A percentile compares a stretch with the other conserved stretches of the same genome.
Conservation (phyloP, 163 green algal species). For the Prototheca cutis region DNA sequence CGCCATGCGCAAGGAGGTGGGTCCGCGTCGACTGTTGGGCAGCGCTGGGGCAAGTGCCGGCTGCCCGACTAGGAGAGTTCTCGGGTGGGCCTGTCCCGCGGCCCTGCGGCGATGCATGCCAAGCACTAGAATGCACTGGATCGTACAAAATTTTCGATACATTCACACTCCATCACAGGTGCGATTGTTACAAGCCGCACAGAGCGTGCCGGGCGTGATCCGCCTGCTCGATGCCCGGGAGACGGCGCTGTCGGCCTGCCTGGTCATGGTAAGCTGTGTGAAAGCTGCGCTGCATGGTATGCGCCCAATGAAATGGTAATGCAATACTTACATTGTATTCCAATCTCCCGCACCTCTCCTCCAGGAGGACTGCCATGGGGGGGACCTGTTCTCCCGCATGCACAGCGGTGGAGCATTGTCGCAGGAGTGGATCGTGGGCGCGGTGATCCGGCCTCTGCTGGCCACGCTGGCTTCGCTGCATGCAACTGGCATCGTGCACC, state of each 20-base stretch:
- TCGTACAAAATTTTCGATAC: no score
- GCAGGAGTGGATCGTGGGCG: neutral
- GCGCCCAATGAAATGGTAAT: no score
- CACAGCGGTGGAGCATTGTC: neutral
- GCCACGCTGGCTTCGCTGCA: slow-evolving; percentile 8
- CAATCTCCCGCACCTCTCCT: neutral
- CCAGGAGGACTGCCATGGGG: slow-evolving; percentile 10
- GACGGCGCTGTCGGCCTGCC: slow-evolving; percentile 19
- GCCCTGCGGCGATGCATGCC: no score
- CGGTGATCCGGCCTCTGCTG: slow-evolving; percentile 20
- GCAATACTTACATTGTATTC: neutral
- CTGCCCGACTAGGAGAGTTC: no score
- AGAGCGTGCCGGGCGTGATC: slow-evolving; percentile 12
- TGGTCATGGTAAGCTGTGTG: slow-evolving; percentile 26
- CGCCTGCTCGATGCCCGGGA: slow-evolving; percentile 16
- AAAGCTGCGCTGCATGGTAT: no score
- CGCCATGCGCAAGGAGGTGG: neutral
- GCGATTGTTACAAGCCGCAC: slow-evolving; percentile 4
- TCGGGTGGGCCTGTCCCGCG: no score
- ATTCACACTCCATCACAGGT: neutral
- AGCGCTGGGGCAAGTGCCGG: no score
- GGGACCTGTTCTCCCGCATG: slow-evolving; percentile 19
- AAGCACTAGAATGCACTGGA: no score
- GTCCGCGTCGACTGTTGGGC: no score
- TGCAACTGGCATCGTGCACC: slow-evolving; percentile 12